Evolutionary conservation across 1,284 basidiomycete species (phyloP).

Genomic region (Coniferiporia sulphurascens): DNA sequence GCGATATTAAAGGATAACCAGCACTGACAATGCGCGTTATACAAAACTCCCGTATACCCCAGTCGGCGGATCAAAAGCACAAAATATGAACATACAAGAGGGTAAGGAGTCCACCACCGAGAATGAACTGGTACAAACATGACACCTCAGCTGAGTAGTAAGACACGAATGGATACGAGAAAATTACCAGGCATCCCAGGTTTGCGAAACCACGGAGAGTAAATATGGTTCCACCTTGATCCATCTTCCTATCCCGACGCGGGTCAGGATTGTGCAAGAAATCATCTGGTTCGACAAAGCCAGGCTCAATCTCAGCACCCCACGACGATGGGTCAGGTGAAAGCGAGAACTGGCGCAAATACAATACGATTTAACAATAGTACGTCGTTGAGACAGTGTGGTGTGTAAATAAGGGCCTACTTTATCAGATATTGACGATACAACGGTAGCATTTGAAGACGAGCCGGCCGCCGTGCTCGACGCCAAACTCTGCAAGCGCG

Average conservation of each 20-base stretch:
- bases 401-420: constrained; percentile 39
- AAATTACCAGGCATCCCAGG: constrained; percentile 58
- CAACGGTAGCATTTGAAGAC: constrained; percentile 21
- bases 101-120: constrained; percentile 54
- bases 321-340: constrained; percentile 65
- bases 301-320: constrained; percentile 59
- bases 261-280: constrained; percentile 74
- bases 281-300: constrained; percentile 59
- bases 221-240: constrained; percentile 59
- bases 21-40: constrained; percentile 39
- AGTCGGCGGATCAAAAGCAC: not conserved
- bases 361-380: not conserved
- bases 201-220: constrained; percentile 71
- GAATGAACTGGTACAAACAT: constrained; percentile 34
- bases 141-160: not conserved
- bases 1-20: constrained; percentile 77
- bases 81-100: constrained; percentile 57
- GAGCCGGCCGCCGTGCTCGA: constrained; percentile 35
- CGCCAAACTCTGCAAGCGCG: constrained; percentile 36
- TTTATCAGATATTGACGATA: constrained; percentile 36
- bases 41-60: too few species aligned
- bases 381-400: constrained; percentile 8
- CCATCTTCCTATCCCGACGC: constrained; percentile 56
- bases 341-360: constrained; percentile 53
- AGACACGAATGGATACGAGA: not conserved